Base-by-base conservation (phyloP, 2,329 filamentous ascomycete species). In the Fusarium robinianum region DNA sequence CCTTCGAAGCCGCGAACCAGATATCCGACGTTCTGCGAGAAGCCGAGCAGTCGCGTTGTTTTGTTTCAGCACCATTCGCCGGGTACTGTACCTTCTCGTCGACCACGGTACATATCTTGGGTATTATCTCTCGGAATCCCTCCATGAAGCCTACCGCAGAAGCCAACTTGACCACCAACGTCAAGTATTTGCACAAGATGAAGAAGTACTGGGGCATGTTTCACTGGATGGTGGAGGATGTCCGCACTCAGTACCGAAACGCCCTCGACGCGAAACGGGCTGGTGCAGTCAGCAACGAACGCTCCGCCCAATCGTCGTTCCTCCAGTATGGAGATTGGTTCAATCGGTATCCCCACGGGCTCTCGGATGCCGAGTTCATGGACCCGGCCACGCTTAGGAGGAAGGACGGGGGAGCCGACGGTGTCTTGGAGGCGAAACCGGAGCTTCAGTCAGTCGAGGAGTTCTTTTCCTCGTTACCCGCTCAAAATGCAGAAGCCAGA, bases 251-350 rank as follows among this genome's bases (percentile, higher is more conserved):
- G 49, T 99, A 96, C 64, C 83, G 87, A 37, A 81, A 84, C 33
- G 92, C 90, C 57, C 85, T 90, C 11, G 90, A 96, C 65, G 85
- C 86, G n/a, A 83, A 85, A 19, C 77, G 85, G 39, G 80, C 83
- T 55, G 88, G 88, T 8, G 75, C 75, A n/a, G 68, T 75, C 52
- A 65, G 71, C 47, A 66, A 67, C 43, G 71, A 77, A 40, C 71
- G 72, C 29, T 71, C 76, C 10, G 67, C 72, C 7, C 69, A 78
- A 5, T 78, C 80, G 5, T 78, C 79, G 7, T 87, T 96, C 59
- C 91, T 96, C 67, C 92, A 97, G 62, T 97, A 97, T 60, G 90
- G 91, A 37, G 94, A 97, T 68, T 97, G 94, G 94, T 97, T 97
- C 62, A 88, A 94, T 63, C 82, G 88, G 54, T 97, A 96, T 64